Evolutionary conservation across 78 protist genomes (phyloP).

Genomic region (Dictyostelium citrinum): DNA sequence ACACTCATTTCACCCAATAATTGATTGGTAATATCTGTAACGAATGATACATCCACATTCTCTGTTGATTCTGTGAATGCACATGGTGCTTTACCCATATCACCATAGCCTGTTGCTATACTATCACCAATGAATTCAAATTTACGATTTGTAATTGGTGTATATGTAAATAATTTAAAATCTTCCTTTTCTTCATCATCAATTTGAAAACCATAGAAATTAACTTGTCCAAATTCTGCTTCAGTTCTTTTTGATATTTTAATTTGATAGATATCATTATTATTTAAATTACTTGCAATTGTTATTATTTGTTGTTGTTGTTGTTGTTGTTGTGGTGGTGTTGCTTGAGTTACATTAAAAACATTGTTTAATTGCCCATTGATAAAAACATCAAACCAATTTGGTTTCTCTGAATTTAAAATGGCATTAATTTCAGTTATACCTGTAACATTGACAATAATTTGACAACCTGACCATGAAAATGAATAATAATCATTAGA

Average conservation of each 20-base stretch:
- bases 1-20: conserved; percentile 12
- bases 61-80: conserved; percentile 35
- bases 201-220: conserved; percentile 24
- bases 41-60: conserved; percentile 27
- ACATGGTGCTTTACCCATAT: conserved; percentile 18
- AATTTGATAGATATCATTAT: background rate
- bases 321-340: background rate
- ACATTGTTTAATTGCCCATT: background rate
- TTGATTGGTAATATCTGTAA: background rate
- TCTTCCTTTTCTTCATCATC: background rate
- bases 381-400: background rate
- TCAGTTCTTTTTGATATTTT: conserved; percentile 30
- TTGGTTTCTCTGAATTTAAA: background rate
- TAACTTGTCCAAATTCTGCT: conserved; percentile 31
- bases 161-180: background rate
- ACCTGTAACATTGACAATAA: background rate
- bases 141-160: background rate
- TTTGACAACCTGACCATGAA: conserved; percentile 33
- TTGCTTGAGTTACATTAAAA: conserved; percentile 1
- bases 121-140: conserved; percentile 77
- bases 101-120: conserved; percentile 63
- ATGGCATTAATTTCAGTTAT: background rate
- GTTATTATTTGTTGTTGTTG: background rate
- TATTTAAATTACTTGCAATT: background rate
- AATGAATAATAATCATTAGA: conserved; percentile 5